These are phyloP conservation scores for Naematelia aurantialba DNA, from an alignment of 768 basidiomycete genomes.

Conservation along the genomic window DNA sequence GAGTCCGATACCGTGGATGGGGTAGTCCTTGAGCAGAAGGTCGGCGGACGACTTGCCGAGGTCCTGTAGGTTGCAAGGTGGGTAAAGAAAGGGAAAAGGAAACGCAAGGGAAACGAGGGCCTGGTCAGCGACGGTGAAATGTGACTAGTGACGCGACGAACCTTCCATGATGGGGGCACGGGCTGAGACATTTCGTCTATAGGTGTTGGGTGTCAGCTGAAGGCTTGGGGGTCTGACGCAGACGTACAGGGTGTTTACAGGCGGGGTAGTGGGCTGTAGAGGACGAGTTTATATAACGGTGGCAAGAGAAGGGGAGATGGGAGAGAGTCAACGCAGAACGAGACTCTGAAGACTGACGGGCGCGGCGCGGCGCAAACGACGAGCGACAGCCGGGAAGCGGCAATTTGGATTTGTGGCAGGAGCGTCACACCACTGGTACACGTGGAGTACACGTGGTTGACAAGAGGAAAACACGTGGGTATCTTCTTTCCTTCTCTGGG, in stretches of 20 bases:
- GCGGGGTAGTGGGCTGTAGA: not conserved
- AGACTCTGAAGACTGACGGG: not conserved
- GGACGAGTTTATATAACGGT: not conserved
- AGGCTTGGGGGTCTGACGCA: slow-evolving; percentile 1
- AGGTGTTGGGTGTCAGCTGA: slow-evolving; percentile 3
- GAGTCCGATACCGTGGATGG: slow-evolving; percentile 58
- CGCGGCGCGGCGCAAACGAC: no score
- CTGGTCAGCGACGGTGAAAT: not conserved
- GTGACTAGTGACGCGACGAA: slow-evolving; percentile 43
- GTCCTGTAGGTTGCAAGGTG: slow-evolving; percentile 33
- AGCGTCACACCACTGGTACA: no score
- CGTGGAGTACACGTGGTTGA: no score
- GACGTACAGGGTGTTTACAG: not conserved
- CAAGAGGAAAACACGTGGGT: no score
- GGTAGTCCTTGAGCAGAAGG: slow-evolving; percentile 88
- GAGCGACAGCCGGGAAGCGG: not conserved
- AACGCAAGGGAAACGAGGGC: slow-evolving; percentile 2
- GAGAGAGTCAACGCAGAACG: slow-evolving; percentile 1
- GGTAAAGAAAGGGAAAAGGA: slow-evolving; percentile 10
- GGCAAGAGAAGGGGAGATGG: slow-evolving; percentile 12
- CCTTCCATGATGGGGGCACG: slow-evolving; percentile 97
- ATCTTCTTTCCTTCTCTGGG: no score
- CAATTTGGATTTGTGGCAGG: no score
- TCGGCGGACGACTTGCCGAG: slow-evolving; percentile 93
- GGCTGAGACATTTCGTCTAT: slow-evolving; percentile 67